A percentile compares a stretch with the other conserved stretches of the same genome.
Evolutionary conservation across 768 basidiomycete species (phyloP).

Genomic region (Pisolithus microcarpus): DNA sequence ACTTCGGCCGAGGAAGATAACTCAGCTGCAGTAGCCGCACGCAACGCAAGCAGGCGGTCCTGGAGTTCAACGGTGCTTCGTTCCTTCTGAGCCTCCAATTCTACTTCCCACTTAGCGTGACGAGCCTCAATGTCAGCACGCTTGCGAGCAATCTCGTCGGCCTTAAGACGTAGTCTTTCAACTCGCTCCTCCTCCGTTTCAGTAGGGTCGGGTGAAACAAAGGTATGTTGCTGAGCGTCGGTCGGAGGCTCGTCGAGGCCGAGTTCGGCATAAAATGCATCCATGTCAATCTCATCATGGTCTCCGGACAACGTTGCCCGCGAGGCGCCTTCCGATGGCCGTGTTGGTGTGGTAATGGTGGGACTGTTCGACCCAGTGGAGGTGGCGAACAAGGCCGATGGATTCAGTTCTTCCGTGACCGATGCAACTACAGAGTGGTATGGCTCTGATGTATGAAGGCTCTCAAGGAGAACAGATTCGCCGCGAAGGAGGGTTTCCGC

Average conservation of each 20-base stretch:
- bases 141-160: conserved; percentile 39
- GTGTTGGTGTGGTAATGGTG: not conserved
- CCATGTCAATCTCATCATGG: conserved; percentile 32
- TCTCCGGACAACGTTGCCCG: conserved; percentile 1
- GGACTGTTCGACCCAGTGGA: not conserved
- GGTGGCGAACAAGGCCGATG: not conserved
- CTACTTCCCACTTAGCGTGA: conserved; percentile 55
- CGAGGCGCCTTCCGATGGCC: not conserved
- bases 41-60: conserved; percentile 37
- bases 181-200: conserved; percentile 31
- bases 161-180: conserved; percentile 27
- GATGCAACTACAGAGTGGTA: not conserved
- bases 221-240: not conserved
- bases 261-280: conserved; percentile 37
- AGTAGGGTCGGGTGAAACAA: conserved; percentile 12
- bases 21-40: conserved; percentile 41
- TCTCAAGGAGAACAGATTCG: conserved; percentile 2
- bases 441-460: not conserved
- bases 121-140: conserved; percentile 53
- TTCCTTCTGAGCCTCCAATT: conserved; percentile 34
- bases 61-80: conserved; percentile 39
- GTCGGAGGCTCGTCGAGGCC: conserved; percentile 29
- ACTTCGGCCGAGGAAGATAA: conserved; percentile 31
- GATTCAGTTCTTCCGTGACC: not conserved
- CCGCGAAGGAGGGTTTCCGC: not conserved